phyloP scores from a whole-genome alignment of 352 stramenopile genomes.

The Thalassiosira livingstoniorum region DNA sequence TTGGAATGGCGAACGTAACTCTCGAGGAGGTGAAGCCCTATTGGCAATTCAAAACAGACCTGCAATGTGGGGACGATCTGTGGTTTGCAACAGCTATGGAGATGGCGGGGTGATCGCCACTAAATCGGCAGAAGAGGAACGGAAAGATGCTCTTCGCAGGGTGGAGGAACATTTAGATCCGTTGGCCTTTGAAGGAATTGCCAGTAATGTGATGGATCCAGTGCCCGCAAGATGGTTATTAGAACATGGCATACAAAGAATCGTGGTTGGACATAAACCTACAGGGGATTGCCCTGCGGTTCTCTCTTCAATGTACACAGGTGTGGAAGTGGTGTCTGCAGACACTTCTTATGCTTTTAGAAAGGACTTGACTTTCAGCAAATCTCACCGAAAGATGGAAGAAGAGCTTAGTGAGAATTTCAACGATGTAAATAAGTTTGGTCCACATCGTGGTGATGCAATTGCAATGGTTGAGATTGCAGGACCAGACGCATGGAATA shows the following conservation, averaged over 20 bases:
- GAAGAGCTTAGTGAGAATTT: too few species aligned
- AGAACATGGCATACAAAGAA: constrained; percentile 86
- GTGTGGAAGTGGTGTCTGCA: constrained; percentile 90
- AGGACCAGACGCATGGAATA: constrained; percentile 39
- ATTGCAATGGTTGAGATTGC: constrained; percentile 88
- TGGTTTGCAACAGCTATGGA: constrained; percentile 73
- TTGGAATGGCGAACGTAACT: constrained; percentile 83
- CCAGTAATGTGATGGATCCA: constrained; percentile 64
- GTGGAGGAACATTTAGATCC: constrained; percentile 73
- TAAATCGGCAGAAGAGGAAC: constrained; percentile 36
- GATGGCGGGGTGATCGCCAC: constrained; percentile 72
- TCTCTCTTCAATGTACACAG: constrained; percentile 44
- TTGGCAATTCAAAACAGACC: constrained; percentile 77
- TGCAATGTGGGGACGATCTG: constrained; percentile 74
- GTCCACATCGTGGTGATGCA: constrained; percentile 79
- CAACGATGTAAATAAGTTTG: constrained; percentile 24
- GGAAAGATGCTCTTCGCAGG: constrained; percentile 42
- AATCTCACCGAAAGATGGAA: too few species aligned
- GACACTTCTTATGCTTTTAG: constrained; percentile 91
- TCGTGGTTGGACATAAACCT: constrained; percentile 92
- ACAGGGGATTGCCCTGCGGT: constrained; percentile 92
- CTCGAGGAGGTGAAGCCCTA: constrained; percentile 69
- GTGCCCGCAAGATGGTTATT: constrained; percentile 79
- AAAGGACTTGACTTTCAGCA: constrained; percentile 79
- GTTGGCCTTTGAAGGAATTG: constrained; percentile 87